Evolutionary conservation across 345 rosid species (phyloP).

Genomic region (Draba incana): DNA sequence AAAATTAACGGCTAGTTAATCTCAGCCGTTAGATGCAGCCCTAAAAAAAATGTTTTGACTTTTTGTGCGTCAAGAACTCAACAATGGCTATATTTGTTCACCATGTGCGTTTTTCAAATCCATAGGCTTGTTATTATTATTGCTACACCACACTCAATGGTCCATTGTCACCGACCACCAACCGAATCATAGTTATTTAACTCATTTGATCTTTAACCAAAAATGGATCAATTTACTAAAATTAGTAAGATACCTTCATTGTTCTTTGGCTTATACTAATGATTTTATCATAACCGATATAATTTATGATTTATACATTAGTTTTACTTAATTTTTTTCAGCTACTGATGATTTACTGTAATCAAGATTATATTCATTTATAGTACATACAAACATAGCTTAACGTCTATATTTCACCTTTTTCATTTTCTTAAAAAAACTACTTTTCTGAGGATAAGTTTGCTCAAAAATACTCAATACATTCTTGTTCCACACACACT

Average conservation of each 20-base stretch:
- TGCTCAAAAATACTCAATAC: too few species aligned
- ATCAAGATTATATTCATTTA: not conserved
- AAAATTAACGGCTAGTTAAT: slow-evolving; percentile 78
- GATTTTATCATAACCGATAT: too few species aligned
- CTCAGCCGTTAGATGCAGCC: slow-evolving; percentile 57
- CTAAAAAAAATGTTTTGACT: slow-evolving; percentile 35
- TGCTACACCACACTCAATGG: not conserved
- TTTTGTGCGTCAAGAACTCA: slow-evolving; percentile 31
- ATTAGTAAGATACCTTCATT: too few species aligned
- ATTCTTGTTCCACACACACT: too few species aligned
- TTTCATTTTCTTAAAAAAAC: not conserved
- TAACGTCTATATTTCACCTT: slow-evolving; percentile 18
- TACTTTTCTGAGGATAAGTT: too few species aligned
- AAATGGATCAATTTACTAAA: too few species aligned
- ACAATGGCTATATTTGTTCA: slow-evolving; percentile 52
- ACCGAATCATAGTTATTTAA: slow-evolving; percentile 5
- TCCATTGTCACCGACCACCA: slow-evolving; percentile 33
- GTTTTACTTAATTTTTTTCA: not conserved
- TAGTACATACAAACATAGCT: not conserved
- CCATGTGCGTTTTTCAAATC: slow-evolving; percentile 49
- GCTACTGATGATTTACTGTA: not conserved
- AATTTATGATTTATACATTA: too few species aligned
- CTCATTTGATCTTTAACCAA: too few species aligned
- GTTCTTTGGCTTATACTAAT: too few species aligned
- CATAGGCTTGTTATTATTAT: slow-evolving; percentile 13